These are phyloP conservation scores for Diutina siamensis DNA, from an alignment of 1,139 yeast genomes.

Conservation along the genomic window DNA sequence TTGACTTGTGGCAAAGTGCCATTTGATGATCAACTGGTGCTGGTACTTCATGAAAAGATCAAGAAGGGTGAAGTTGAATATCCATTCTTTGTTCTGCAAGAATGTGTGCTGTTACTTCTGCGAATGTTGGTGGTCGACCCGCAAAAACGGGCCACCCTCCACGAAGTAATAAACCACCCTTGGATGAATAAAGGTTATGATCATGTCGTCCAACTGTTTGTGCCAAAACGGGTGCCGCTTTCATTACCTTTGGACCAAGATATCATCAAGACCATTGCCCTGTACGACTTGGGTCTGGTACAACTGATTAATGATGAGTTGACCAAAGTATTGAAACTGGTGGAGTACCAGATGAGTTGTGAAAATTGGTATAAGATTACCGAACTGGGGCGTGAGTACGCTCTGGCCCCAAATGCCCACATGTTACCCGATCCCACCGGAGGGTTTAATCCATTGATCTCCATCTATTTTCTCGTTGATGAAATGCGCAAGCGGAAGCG, in stretches of 20 bases:
- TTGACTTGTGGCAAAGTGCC: conserved; percentile 97
- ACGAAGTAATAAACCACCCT: conserved; percentile 77
- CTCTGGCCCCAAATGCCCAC: conserved; percentile 27
- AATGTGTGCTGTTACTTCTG: conserved; percentile 72
- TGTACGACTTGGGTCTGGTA: conserved; percentile 70
- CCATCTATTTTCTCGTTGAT: conserved; percentile 75
- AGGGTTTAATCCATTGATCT: conserved; percentile 80
- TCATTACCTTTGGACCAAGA: conserved; percentile 59
- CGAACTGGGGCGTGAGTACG: conserved; percentile 26
- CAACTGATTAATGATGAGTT: conserved; percentile 47
- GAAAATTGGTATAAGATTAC: conserved; percentile 47
- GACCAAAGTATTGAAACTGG: conserved; percentile 47
- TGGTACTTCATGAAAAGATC: conserved; percentile 87
- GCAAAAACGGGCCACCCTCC: conserved; percentile 60
- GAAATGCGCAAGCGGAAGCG: conserved; percentile 69
- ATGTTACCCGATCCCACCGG: conserved; percentile 67
- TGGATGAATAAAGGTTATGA: conserved; percentile 94
- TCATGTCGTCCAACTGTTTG: conserved; percentile 52
- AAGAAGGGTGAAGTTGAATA: conserved; percentile 89
- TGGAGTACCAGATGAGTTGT: conserved; percentile 55
- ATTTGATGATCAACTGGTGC: conserved; percentile 90
- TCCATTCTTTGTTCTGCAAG: conserved; percentile 71
- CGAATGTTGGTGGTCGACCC: conserved; percentile 93
- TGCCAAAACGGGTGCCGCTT: conserved; percentile 72
- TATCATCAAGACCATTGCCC: conserved; percentile 65